Conservation (phyloP, 2,329 filamentous ascomycete species). For the Calonectria montana region DNA sequence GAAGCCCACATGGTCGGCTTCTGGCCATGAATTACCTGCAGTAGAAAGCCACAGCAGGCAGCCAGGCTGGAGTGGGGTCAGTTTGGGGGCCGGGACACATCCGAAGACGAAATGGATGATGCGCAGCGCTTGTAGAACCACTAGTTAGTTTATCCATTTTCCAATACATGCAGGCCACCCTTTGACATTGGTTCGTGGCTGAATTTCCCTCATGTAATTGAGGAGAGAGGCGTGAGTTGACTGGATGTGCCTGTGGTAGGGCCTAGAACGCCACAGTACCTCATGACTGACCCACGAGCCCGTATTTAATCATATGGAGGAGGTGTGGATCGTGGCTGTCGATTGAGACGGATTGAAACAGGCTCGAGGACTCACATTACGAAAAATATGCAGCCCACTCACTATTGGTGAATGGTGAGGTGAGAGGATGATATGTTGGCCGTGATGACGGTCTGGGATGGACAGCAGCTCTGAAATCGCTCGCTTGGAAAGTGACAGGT, state of each 20-base stretch:
- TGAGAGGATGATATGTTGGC: background rate
- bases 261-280: background rate
- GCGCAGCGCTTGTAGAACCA: background rate
- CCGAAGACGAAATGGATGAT: background rate
- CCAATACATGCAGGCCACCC: background rate
- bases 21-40: background rate
- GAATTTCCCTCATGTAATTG: background rate
- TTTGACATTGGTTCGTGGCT: background rate
- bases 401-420: background rate
- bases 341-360: background rate
- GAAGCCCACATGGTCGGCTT: background rate
- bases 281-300: background rate
- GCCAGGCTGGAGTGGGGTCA: background rate
- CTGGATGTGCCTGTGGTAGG: background rate
- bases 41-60: background rate
- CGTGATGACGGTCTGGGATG: background rate
- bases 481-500: background rate
- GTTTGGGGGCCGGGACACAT: background rate
- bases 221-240: background rate
- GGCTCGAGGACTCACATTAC: background rate
- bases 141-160: background rate
- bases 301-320: background rate
- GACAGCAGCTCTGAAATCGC: background rate
- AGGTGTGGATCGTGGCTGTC: background rate
- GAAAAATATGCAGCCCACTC: too few relatives aligned